A percentile compares a stretch with the other conserved stretches of the same genome.
These are phyloP conservation scores for Pythium guiyangense DNA, from an alignment of 352 stramenopile species.

Conservation along the genomic window DNA sequence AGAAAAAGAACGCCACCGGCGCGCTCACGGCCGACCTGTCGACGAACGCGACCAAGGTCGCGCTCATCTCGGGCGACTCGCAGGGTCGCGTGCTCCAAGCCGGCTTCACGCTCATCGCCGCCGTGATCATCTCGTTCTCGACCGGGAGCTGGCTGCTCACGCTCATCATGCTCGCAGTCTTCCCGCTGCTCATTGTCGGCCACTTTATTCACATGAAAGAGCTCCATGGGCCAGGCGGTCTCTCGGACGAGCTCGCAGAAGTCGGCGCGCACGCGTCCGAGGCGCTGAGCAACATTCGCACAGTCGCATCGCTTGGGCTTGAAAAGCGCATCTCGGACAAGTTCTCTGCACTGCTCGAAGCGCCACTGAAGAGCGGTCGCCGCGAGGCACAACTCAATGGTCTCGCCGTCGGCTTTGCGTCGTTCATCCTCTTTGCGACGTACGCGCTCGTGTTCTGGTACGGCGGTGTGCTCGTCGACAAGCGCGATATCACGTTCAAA, in stretches of 20 bases:
- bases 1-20: conserved; percentile 36
- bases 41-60: conserved; percentile 39
- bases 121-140: conserved; percentile 11
- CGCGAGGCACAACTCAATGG: no score
- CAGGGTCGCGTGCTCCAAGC: conserved; percentile 45
- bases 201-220: conserved; percentile 21
- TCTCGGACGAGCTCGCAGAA: conserved; percentile 22
- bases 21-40: conserved; percentile 48
- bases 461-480: no score
- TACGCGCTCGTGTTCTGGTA: no score
- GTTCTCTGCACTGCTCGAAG: conserved; percentile 18
- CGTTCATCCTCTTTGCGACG: no score
- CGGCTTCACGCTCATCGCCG: conserved; percentile 27
- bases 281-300: conserved; percentile 37
- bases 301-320: conserved; percentile 31
- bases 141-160: conserved; percentile 15
- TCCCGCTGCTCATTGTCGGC: conserved; percentile 18
- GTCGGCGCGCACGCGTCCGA: conserved; percentile 36
- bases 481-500: no score
- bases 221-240: conserved; percentile 13
- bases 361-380: conserved; percentile 15
- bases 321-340: no score
- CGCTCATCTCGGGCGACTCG: conserved; percentile 28
- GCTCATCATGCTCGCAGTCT: no score
- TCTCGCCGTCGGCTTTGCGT: no score